phyloP scores from a whole-genome alignment of 139 green algal species.

The Mesotaenium endlicherianum region DNA sequence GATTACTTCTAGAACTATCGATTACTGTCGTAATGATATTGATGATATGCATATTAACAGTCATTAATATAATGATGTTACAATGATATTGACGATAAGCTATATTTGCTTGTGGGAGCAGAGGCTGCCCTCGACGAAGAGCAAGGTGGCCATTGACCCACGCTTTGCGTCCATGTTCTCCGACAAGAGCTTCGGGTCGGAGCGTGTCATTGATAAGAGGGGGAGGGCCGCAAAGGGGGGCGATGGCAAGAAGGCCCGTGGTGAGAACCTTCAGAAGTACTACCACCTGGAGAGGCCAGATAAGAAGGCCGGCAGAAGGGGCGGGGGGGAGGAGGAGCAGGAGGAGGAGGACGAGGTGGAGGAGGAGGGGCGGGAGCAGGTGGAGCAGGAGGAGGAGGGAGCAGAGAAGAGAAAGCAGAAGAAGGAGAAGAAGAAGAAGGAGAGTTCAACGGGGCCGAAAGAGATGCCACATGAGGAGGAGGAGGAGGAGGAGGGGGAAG shows the following conservation, averaged over 20 bases:
- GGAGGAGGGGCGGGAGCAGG: background rate
- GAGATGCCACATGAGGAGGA: conserved; percentile 41
- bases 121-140: conserved; percentile 69
- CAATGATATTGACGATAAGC: background rate
- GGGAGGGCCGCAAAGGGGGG: too few species aligned
- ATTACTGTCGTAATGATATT: too few species aligned
- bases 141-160: conserved; percentile 79
- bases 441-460: background rate
- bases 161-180: conserved; percentile 89
- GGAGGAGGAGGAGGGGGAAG: conserved; percentile 23
- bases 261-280: conserved; percentile 69
- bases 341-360: conserved; percentile 6
- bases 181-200: conserved; percentile 67
- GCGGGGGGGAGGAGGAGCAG: background rate
- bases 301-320: conserved; percentile 6
- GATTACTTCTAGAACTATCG: too few species aligned
- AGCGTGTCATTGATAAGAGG: conserved; percentile 73
- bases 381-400: background rate
- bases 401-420: background rate
- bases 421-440: conserved; percentile 43
- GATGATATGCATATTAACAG: too few species aligned
- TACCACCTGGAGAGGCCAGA: conserved; percentile 60
- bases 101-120: conserved; percentile 34
- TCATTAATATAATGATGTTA: conserved; percentile 4
- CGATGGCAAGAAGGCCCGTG: background rate